A percentile compares a stretch with the other conserved stretches of the same genome.
Evolutionary conservation across 1,139 yeast genomes (phyloP).

Genomic region (Chernovozyma aurita): DNA sequence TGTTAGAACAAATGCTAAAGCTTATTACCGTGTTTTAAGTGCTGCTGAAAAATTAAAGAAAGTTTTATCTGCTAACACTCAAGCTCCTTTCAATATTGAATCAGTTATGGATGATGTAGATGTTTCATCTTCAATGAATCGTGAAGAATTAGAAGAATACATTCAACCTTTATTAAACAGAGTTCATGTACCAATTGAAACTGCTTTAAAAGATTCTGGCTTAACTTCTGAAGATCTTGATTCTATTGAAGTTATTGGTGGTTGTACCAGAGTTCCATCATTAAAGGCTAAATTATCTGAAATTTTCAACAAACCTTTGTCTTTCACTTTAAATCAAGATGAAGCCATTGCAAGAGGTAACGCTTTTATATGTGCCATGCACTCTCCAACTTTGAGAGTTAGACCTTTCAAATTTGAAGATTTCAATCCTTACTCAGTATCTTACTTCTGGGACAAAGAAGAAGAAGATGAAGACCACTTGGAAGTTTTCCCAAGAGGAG

Average conservation of each 20-base stretch:
- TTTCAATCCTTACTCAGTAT: constrained; percentile 84
- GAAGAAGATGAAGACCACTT: constrained; percentile 88
- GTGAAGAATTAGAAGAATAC: constrained; percentile 91
- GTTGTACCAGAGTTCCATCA: constrained; percentile 96
- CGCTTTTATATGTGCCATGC: constrained; percentile 98
- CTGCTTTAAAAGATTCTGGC: constrained; percentile 79
- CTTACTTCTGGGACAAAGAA: constrained; percentile 93
- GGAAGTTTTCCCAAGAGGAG: constrained; percentile 96
- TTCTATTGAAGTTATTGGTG: constrained; percentile 94
- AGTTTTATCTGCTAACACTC: constrained; percentile 90
- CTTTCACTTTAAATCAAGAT: constrained; percentile 96
- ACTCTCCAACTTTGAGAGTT: constrained; percentile 97
- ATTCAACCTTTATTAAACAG: constrained; percentile 77
- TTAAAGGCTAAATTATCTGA: constrained; percentile 77
- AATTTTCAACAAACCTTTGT: constrained; percentile 80
- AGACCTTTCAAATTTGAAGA: constrained; percentile 99
- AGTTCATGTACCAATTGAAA: constrained; percentile 71
- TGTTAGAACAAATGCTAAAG: constrained; percentile 86
- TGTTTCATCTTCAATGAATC: constrained; percentile 81
- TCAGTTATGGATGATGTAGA: constrained; percentile 97
- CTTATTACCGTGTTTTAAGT: constrained; percentile 84
- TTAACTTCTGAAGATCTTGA: constrained; percentile 71
- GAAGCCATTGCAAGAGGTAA: constrained; percentile 99
- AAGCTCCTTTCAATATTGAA: constrained; percentile 94
- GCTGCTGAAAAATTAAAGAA: constrained; percentile 94